Evolutionary conservation across 495 filamentous ascomycete genomes (phyloP).

Genomic region (Penicillium coffeae): DNA sequence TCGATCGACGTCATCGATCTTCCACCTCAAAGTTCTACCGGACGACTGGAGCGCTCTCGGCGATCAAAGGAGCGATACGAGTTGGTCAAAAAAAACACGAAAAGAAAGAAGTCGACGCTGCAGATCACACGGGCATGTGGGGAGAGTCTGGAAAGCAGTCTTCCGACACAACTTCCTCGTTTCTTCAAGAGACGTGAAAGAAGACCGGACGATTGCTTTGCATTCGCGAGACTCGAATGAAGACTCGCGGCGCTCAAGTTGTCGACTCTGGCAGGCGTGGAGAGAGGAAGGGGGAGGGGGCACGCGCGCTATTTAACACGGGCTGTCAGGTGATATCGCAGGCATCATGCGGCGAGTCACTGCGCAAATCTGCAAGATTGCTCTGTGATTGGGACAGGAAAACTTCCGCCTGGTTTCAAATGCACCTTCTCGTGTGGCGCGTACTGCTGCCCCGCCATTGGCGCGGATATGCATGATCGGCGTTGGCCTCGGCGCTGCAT

Average conservation of each 20-base stretch:
- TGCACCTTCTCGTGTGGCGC: not conserved
- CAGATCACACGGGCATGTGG: conserved; percentile 33
- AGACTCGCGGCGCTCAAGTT: conserved; percentile 27
- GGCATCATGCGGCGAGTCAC: conserved; percentile 12
- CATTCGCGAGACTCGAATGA: conserved; percentile 26
- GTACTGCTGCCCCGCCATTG: not conserved
- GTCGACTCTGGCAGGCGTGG: conserved; percentile 41
- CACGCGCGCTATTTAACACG: conserved; percentile 30
- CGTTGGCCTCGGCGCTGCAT: too few species aligned
- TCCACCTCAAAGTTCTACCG: not conserved
- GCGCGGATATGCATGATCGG: not conserved
- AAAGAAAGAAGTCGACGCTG: conserved; percentile 32
- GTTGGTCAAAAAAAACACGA: conserved; percentile 26
- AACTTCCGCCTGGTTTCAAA: not conserved
- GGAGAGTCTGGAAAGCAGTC: conserved; percentile 36
- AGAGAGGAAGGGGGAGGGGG: conserved; percentile 11
- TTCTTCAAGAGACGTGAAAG: conserved; percentile 24
- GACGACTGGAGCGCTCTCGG: conserved; percentile 18
- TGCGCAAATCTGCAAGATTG: not conserved
- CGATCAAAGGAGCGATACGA: conserved; percentile 34
- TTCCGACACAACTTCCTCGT: conserved; percentile 23
- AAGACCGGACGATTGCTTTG: conserved; percentile 25
- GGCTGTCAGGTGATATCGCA: conserved; percentile 29
- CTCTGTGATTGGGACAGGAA: not conserved
- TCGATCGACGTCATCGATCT: conserved; percentile 5